These are phyloP conservation scores for Claviceps citrina DNA, from an alignment of 2,329 filamentous ascomycete genomes.

Conservation along the genomic window DNA sequence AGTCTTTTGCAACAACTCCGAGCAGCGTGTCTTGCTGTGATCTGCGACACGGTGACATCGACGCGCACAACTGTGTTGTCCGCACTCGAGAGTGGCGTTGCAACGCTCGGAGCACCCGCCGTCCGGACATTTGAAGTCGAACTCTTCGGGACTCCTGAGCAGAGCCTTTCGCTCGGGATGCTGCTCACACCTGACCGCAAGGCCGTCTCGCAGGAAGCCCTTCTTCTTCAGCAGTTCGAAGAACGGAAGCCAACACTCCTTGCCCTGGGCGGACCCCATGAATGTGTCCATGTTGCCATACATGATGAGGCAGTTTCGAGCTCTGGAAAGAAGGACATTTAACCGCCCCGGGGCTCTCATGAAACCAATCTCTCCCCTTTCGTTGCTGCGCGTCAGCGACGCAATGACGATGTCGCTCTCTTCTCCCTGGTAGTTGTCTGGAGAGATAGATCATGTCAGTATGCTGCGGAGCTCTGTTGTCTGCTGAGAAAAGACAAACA, in stretches of 20 bases:
- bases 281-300: conserved; percentile 56
- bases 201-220: conserved; percentile 40
- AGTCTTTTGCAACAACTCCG: conserved; percentile 20
- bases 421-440: conserved; percentile 68
- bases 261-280: conserved; percentile 16
- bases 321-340: conserved; percentile 55
- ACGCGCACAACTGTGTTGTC: conserved; percentile 40
- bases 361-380: conserved; percentile 51
- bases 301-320: conserved; percentile 48
- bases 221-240: conserved; percentile 32
- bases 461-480: not conserved
- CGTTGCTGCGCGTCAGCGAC: conserved; percentile 53
- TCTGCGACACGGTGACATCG: conserved; percentile 48
- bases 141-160: conserved; percentile 37
- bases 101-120: conserved; percentile 53
- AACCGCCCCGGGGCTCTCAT: conserved; percentile 49
- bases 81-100: conserved; percentile 36
- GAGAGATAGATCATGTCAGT: not conserved
- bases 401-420: conserved; percentile 58
- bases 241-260: not conserved
- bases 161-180: conserved; percentile 36
- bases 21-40: conserved; percentile 33
- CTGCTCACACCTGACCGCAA: conserved; percentile 44
- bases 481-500: not conserved
- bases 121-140: conserved; percentile 47